These are phyloP conservation scores for Fusarium sp. DNA, from an alignment of 2,329 filamentous ascomycete genomes.

Conservation along the genomic window DNA sequence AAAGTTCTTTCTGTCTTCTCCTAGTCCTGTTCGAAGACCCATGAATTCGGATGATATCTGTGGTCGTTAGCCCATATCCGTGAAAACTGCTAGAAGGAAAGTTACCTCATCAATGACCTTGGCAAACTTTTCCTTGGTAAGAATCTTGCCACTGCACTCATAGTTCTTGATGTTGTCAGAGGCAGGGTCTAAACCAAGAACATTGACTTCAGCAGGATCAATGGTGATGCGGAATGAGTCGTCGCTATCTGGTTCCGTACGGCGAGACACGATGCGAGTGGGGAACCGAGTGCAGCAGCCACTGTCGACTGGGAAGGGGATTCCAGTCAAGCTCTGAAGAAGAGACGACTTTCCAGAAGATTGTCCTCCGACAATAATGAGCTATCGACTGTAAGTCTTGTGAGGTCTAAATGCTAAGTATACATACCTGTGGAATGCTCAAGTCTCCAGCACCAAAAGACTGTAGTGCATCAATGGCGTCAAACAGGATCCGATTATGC, in stretches of 20 bases:
- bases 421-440: conserved; percentile 52
- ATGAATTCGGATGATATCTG: conserved; percentile 49
- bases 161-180: conserved; percentile 40
- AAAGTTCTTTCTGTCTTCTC: conserved; percentile 50
- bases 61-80: background rate
- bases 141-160: conserved; percentile 31
- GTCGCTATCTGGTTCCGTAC: conserved; percentile 46
- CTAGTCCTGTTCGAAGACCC: conserved; percentile 47
- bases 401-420: accelerated
- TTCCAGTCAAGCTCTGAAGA: conserved; percentile 53
- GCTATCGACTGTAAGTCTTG: conserved; percentile 33
- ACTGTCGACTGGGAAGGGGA: conserved; percentile 52
- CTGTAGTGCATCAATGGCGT: conserved; percentile 54
- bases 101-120: conserved; percentile 50
- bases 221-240: conserved; percentile 52
- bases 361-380: conserved; percentile 55
- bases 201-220: conserved; percentile 42
- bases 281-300: conserved; percentile 54
- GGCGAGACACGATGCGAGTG: conserved; percentile 53
- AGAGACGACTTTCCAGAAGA: conserved; percentile 56
- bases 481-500: conserved; percentile 51
- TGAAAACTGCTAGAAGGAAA: background rate
- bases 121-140: conserved; percentile 49
- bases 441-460: conserved; percentile 49
- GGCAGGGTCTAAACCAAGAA: conserved; percentile 38